Evolutionary conservation across 2,329 filamentous ascomycete species (phyloP).

Genomic region (Trichoderma asperellum): DNA sequence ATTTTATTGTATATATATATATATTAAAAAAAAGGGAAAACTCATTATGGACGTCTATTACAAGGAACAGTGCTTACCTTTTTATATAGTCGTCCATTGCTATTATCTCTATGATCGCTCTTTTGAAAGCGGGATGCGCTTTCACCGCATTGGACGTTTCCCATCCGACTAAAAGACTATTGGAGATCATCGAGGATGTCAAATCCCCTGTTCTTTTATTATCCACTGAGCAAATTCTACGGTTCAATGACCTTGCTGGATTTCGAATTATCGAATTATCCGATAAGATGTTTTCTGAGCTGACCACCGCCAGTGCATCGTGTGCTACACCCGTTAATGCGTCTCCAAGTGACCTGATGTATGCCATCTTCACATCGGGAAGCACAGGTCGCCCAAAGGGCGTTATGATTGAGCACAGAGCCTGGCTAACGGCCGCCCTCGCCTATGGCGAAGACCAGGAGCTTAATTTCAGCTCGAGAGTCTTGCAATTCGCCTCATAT

Average conservation of each 20-base stretch:
- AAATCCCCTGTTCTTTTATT: neutral
- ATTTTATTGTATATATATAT: too few species aligned
- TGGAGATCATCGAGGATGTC: constrained; percentile 4
- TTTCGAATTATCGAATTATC: neutral
- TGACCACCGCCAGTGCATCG: neutral
- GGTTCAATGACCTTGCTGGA: neutral
- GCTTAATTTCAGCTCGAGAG: constrained; percentile 24
- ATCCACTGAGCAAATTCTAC: neutral
- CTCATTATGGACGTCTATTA: too few species aligned
- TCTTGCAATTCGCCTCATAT: constrained; percentile 36
- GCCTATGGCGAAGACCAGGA: constrained; percentile 4
- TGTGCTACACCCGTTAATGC: neutral
- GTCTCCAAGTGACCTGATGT: neutral
- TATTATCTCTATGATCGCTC: neutral
- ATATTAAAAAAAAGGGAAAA: too few species aligned
- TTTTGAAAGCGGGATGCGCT: neutral
- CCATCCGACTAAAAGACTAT: constrained; percentile 4
- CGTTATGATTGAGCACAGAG: constrained; percentile 33
- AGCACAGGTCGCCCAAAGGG: constrained; percentile 37
- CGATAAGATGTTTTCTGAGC: neutral
- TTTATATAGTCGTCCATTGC: neutral
- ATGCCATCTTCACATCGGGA: constrained; percentile 36
- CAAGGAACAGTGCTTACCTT: neutral
- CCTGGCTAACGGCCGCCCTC: constrained; percentile 28
- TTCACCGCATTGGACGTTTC: constrained; percentile 3